Evolutionary conservation across 2,329 filamentous ascomycete species (phyloP), one percentile per base, ranked within the genome.

Genomic region (Xylaria sp.): DNA sequence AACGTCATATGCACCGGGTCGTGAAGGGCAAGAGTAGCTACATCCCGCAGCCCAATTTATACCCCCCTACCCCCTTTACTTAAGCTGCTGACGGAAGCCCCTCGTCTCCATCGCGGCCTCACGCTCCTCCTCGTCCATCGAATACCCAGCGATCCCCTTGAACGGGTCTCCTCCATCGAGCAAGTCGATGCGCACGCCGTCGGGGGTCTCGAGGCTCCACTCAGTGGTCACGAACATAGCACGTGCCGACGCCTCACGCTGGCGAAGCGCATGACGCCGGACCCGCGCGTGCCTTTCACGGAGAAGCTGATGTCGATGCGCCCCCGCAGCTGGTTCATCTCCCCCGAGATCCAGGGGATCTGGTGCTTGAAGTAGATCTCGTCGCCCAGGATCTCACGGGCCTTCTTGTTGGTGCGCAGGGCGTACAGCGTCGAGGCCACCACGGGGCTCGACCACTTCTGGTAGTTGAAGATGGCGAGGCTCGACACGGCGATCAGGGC

Each of bases 401-500:
- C 95, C 62, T 82, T 79, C 2, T 86, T 80, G 60, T 90, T 92
- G 2, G 92, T 96, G 67, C 95, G 91, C 67, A 99, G 85, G 1
- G 94, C 91, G 82, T 98, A 99, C 28, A 99, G 86, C 4, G 93
- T 95, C 58, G 91, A 92, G 58, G 88, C 88, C n/a, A 97, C 91
- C 31, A 94, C 86, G 57, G 91, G 91, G 25, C 89, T 92, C n/a
- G 91, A 92, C 60, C 89, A 87, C 78, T 97, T 97, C 78, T 99
- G 94, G 86, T 99, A 98, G 85, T 99, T 99, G 90, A 99, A 98
- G 78, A 99, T 97, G 70, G 90, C 92, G 63, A 96, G 80, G 68
- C 89, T 89, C 69, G 89, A 90, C 58, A 84, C 82, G 51, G 86
- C 85, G 70, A 97, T 87, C 66, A 92, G 81, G 66, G 85, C 78